A percentile compares a stretch with the other conserved stretches of the same genome.
Evolutionary conservation across 768 basidiomycete genomes (phyloP).

Genomic region (Naematelia encephala): DNA sequence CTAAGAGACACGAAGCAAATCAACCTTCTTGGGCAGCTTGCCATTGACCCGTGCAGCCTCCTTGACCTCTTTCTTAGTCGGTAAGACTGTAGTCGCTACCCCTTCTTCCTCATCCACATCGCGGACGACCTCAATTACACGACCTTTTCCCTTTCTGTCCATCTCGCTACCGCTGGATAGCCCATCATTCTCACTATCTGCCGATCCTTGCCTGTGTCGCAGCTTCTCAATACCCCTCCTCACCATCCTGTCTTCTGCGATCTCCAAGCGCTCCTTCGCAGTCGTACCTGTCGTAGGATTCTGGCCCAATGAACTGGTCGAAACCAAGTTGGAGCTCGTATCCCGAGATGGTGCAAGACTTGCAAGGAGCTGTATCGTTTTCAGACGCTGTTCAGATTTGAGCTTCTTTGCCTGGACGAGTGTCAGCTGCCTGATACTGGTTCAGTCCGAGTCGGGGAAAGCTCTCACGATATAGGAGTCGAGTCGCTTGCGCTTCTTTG

Average conservation of each 20-base stretch:
- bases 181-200: constrained; percentile 22
- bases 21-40: background rate
- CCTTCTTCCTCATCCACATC: constrained; percentile 5
- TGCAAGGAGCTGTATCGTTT: constrained; percentile 43
- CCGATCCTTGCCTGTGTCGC: constrained; percentile 15
- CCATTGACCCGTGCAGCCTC: background rate
- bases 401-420: constrained; percentile 44
- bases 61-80: background rate
- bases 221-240: constrained; percentile 39
- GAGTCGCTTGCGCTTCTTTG: constrained; percentile 75
- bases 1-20: constrained; percentile 1
- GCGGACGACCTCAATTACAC: constrained; percentile 22
- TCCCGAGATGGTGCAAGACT: constrained; percentile 31
- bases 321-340: constrained; percentile 33
- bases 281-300: constrained; percentile 40
- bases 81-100: background rate
- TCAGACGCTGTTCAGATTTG: constrained; percentile 40
- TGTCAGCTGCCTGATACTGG: constrained; percentile 5
- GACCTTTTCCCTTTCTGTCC: constrained; percentile 35
- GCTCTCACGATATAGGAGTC: constrained; percentile 83
- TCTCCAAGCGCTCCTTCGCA: constrained; percentile 38
- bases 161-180: constrained; percentile 49
- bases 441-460: background rate
- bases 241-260: constrained; percentile 44
- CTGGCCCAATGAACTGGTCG: constrained; percentile 45